A percentile compares a stretch with the other conserved stretches of the same genome.
phyloP scores from a whole-genome alignment of 2,329 filamentous ascomycete genomes.

The Exophiala viscosa region DNA sequence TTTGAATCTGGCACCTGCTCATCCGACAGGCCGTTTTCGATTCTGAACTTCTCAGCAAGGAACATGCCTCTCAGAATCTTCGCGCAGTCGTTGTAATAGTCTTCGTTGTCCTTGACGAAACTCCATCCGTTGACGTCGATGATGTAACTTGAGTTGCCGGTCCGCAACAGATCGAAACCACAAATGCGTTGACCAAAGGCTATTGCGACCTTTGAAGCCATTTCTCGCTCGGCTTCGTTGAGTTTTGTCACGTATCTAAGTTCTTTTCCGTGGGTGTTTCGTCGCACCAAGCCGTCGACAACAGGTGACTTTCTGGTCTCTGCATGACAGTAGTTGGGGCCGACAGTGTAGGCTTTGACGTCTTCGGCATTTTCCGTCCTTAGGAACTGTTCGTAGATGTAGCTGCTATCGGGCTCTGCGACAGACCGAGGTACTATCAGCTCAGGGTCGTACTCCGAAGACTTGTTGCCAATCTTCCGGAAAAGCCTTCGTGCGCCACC shows the following conservation, averaged over 20 bases:
- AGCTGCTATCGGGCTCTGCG: constrained; percentile 75
- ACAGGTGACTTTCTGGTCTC: constrained; percentile 97
- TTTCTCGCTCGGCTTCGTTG: constrained; percentile 72
- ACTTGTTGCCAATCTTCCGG: constrained; percentile 97
- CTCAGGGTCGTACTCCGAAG: constrained; percentile 83
- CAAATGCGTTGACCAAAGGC: constrained; percentile 94
- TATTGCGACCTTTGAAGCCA: constrained; percentile 83
- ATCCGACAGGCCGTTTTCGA: constrained; percentile 32
- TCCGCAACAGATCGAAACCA: constrained; percentile 88
- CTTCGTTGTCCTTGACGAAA: constrained; percentile 98
- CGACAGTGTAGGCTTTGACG: constrained; percentile 97
- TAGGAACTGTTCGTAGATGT: constrained; percentile 96
- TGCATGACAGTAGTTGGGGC: constrained; percentile 86
- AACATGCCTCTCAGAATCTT: constrained; percentile 86
- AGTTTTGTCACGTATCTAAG: constrained; percentile 90
- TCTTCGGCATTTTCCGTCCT: constrained; percentile 96
- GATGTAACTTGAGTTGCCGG: constrained; percentile 86
- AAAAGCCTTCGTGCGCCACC: constrained; percentile 87
- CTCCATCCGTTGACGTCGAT: constrained; percentile 99
- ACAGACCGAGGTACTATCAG: constrained; percentile 75
- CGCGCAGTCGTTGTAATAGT: constrained; percentile 91
- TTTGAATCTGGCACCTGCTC: constrained; percentile 34
- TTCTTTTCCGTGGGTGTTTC: constrained; percentile 96
- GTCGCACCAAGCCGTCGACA: constrained; percentile 89
- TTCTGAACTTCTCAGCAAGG: constrained; percentile 65